Conservation (phyloP, 306 rosid species). For the Cicer yamashitae region DNA sequence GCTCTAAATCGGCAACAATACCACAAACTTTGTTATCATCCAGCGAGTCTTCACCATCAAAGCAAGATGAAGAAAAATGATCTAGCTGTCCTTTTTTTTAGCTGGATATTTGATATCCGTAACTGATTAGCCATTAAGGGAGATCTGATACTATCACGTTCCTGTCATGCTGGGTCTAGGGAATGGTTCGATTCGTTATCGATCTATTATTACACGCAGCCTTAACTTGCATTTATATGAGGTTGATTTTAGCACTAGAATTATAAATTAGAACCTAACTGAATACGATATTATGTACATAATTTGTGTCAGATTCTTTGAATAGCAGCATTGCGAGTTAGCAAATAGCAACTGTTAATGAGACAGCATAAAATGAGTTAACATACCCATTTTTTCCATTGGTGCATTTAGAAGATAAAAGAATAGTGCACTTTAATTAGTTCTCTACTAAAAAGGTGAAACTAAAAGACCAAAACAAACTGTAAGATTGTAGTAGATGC, state of each 20-base stretch:
- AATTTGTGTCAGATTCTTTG: slow-evolving; percentile 3
- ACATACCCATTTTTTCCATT: neutral
- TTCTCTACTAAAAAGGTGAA: neutral
- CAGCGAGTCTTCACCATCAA: slow-evolving; percentile 49
- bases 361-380: neutral
- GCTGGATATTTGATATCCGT: slow-evolving; percentile 54
- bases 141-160: neutral
- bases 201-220: neutral
- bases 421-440: no score
- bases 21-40: slow-evolving; percentile 43
- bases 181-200: neutral
- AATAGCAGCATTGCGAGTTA: neutral
- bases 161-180: neutral
- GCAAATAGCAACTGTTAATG: neutral
- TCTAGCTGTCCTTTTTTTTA: slow-evolving; percentile 68
- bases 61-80: slow-evolving; percentile 65
- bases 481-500: no score
- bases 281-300: slow-evolving; percentile 6
- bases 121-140: neutral
- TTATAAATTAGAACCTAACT: neutral
- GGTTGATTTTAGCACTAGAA: neutral
- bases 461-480: neutral
- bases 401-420: neutral
- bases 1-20: slow-evolving; percentile 44
- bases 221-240: neutral